phyloP scores from a whole-genome alignment of 257 asterid genomes.

The Buddleja alternifolia region DNA sequence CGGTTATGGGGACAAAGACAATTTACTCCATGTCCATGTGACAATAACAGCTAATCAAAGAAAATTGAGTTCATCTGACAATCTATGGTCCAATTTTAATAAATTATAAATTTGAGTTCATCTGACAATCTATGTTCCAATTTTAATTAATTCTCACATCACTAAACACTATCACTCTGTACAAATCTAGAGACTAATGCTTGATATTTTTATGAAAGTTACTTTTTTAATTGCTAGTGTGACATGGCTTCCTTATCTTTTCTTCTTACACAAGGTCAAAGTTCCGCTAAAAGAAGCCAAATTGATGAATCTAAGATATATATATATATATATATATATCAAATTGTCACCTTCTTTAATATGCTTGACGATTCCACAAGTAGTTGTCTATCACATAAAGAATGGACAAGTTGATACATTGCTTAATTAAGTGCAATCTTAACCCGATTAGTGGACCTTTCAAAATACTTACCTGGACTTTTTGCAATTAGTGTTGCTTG shows the following conservation, averaged over 20 bases:
- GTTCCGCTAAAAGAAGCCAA: neutral
- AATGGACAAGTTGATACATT: neutral
- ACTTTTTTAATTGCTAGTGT: neutral
- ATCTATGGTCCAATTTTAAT: neutral
- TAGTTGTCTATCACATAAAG: neutral
- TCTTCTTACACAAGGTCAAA: conserved; percentile 15
- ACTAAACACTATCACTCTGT: neutral
- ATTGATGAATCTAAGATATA: conserved; percentile 13
- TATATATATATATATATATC: neutral
- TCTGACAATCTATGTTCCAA: neutral
- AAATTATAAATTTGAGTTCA: no score
- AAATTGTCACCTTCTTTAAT: neutral
- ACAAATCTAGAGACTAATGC: neutral
- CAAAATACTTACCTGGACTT: no score
- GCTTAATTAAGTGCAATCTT: no score
- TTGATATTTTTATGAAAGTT: neutral
- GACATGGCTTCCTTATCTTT: conserved; percentile 4
- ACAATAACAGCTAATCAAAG: neutral
- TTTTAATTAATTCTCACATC: conserved; percentile 20
- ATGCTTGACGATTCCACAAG: neutral
- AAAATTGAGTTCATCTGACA: neutral
- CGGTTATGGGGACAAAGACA: neutral
- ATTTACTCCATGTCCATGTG: neutral
- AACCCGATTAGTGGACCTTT: no score
- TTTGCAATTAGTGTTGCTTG: no score